A percentile compares a stretch with the other conserved stretches of the same genome.
phyloP scores from a whole-genome alignment of 768 basidiomycete species.

The Mycena olivaceomarginata region DNA sequence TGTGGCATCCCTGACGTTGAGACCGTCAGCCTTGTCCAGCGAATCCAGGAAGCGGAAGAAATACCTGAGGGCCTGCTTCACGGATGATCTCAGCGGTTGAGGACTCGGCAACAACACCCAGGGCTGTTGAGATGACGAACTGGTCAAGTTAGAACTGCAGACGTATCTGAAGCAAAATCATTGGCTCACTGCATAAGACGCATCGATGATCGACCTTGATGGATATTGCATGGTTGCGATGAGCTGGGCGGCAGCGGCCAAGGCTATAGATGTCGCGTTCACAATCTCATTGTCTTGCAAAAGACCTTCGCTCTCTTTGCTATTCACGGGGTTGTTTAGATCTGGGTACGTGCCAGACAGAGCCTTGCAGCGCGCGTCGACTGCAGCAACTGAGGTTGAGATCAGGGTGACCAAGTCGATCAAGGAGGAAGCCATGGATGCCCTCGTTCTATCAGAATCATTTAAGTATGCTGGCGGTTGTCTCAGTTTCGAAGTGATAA shows the following conservation, averaged over 20 bases:
- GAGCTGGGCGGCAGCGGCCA: conserved; percentile 50
- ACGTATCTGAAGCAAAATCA: not conserved
- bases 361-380: conserved; percentile 30
- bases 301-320: conserved; percentile 36
- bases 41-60: not conserved
- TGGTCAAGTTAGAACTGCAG: conserved; percentile 15
- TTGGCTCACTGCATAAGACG: conserved; percentile 2
- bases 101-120: conserved; percentile 48
- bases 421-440: conserved; percentile 32
- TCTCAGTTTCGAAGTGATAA: not conserved
- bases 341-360: conserved; percentile 36
- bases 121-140: conserved; percentile 43
- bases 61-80: conserved; percentile 52
- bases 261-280: conserved; percentile 36
- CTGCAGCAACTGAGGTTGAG: conserved; percentile 23
- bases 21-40: not conserved
- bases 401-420: conserved; percentile 22
- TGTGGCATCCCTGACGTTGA: conserved; percentile 49
- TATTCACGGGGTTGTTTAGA: conserved; percentile 42
- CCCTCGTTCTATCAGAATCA: not conserved
- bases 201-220: conserved; percentile 25
- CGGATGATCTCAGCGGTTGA: conserved; percentile 53
- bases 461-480: not conserved
- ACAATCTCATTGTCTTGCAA: conserved; percentile 37
- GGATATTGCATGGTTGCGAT: conserved; percentile 45